phyloP scores from a whole-genome alignment of 2,329 filamentous ascomycete genomes.

The Penicillium corylophilum region DNA sequence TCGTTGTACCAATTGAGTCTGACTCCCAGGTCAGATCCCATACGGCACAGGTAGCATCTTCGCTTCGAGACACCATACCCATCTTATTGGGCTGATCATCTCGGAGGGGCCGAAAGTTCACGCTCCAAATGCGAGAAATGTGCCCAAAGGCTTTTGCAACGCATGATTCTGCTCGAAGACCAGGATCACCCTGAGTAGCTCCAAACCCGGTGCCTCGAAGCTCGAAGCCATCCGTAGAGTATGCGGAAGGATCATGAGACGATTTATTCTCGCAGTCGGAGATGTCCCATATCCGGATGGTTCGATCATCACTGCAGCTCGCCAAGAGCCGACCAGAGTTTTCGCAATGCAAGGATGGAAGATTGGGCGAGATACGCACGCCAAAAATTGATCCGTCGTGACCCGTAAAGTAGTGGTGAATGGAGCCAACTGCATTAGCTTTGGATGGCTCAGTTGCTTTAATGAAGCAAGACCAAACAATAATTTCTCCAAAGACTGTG shows the following conservation, averaged over 20 bases:
- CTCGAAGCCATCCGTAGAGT: constrained; percentile 37
- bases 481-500: constrained; percentile 90
- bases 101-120: constrained; percentile 60
- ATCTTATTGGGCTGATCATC: constrained; percentile 33
- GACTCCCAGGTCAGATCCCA: constrained; percentile 61
- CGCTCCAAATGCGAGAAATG: constrained; percentile 82
- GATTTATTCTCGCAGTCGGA: constrained; percentile 50
- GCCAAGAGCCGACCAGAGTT: constrained; percentile 64
- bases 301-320: constrained; percentile 93
- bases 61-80: constrained; percentile 73
- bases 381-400: constrained; percentile 96
- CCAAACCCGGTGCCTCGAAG: constrained; percentile 64
- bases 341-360: constrained; percentile 41
- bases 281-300: constrained; percentile 84
- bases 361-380: constrained; percentile 68
- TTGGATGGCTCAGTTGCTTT: constrained; percentile 8
- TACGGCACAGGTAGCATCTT: constrained; percentile 73
- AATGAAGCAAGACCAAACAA: constrained; percentile 75
- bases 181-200: constrained; percentile 35
- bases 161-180: constrained; percentile 45
- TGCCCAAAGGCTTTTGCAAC: constrained; percentile 82
- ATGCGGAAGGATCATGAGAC: constrained; percentile 33
- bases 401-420: constrained; percentile 59
- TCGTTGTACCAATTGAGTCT: constrained; percentile 8
- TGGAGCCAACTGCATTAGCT: constrained; percentile 33